Evolutionary conservation across 2,329 filamentous ascomycete species (phyloP).

Genomic region (Anthostomella pinea): DNA sequence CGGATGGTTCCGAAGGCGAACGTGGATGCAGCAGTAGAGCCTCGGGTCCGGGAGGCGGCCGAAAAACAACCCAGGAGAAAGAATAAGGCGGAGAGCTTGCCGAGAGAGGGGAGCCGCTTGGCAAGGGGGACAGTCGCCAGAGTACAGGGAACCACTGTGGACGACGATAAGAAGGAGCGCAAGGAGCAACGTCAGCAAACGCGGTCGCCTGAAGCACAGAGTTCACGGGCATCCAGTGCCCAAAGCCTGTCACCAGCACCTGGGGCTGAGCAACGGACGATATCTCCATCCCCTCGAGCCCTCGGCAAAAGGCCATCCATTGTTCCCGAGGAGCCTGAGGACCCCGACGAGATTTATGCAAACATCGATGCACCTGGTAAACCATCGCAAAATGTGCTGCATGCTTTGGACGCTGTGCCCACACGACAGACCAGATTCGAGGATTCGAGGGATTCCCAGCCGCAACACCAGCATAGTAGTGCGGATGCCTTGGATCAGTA

Average conservation of each 20-base stretch:
- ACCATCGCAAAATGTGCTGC: conserved; percentile 23
- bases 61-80: conserved; percentile 41
- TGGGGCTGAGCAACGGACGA: not conserved
- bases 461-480: conserved; percentile 4
- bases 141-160: conserved; percentile 47
- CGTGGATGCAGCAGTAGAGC: conserved; percentile 37
- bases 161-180: conserved; percentile 25
- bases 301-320: conserved; percentile 41
- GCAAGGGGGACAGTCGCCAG: conserved; percentile 53
- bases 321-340: conserved; percentile 45
- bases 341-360: conserved; percentile 29
- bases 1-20: conserved; percentile 52
- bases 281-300: conserved; percentile 3
- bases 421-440: conserved; percentile 30
- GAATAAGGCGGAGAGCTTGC: conserved; percentile 34
- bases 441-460: conserved; percentile 11
- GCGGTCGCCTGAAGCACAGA: no score
- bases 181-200: conserved; percentile 17
- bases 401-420: conserved; percentile 35
- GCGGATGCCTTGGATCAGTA: conserved; percentile 8
- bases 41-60: conserved; percentile 38
- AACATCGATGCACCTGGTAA: not conserved
- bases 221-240: not conserved
- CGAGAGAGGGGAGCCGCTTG: conserved; percentile 44
- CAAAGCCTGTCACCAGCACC: conserved; percentile 3